A percentile compares a stretch with the other conserved stretches of the same genome.
Conservation (phyloP, 2,329 filamentous ascomycete genomes). For the Davidsoniella virescens region DNA sequence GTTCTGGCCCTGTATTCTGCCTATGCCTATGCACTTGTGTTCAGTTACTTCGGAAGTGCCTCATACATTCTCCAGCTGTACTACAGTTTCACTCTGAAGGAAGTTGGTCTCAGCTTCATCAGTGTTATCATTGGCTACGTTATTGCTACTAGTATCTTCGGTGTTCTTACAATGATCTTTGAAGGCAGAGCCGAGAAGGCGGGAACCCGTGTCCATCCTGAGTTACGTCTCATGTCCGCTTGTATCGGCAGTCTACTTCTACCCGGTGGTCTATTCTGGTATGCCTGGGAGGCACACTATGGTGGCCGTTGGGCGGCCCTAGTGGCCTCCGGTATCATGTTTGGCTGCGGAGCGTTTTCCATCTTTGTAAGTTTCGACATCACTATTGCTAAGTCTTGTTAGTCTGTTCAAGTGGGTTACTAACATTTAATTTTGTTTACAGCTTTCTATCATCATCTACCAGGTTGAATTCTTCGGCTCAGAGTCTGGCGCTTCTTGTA, state of each 20-base stretch:
- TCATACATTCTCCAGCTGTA: constrained; percentile 30
- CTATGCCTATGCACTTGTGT: constrained; percentile 35
- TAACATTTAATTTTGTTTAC: constrained; percentile 12
- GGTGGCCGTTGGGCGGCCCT: constrained; percentile 34
- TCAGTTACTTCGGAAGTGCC: constrained; percentile 35
- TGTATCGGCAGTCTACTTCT: constrained; percentile 40
- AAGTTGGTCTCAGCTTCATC: constrained; percentile 29
- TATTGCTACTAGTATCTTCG: constrained; percentile 19
- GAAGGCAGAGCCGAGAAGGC: constrained; percentile 29
- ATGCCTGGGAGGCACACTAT: constrained; percentile 36
- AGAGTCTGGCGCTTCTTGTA: constrained; percentile 14
- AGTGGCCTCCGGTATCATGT: constrained; percentile 34
- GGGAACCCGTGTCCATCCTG: constrained; percentile 26
- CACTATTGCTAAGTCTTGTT: not conserved
- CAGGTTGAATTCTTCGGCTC: constrained; percentile 15
- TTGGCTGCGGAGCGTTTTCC: constrained; percentile 43
- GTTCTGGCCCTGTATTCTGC: constrained; percentile 35
- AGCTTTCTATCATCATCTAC: constrained; percentile 14
- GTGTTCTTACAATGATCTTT: constrained; percentile 21
- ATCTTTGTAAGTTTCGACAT: constrained; percentile 30
- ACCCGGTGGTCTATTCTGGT: constrained; percentile 41
- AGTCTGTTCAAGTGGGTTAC: not conserved
- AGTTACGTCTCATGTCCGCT: constrained; percentile 41
- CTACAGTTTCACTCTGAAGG: constrained; percentile 28
- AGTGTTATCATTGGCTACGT: constrained; percentile 30